Conservation (phyloP, 805 yeast species). For the Lachancea quebecensis region DNA sequence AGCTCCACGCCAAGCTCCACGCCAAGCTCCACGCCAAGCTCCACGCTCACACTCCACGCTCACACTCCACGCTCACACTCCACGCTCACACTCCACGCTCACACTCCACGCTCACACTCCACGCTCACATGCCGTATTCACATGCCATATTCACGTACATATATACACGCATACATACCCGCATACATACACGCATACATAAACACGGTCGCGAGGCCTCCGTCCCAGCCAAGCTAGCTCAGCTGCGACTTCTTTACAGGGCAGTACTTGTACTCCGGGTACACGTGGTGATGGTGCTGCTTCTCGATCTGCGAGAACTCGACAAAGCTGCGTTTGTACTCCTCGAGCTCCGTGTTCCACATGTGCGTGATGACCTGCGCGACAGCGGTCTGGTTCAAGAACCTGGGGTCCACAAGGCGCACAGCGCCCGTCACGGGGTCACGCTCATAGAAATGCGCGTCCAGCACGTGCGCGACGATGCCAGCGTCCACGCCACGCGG, state of each 20-base stretch:
- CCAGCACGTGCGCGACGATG: constrained; percentile 1
- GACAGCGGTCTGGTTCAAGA: constrained; percentile 6
- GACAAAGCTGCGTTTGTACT: constrained; percentile 35
- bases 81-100: too few species aligned
- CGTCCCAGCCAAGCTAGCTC: too few species aligned
- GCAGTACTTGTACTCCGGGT: constrained; percentile 39
- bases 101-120: too few species aligned
- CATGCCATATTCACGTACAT: too few species aligned
- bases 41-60: too few species aligned
- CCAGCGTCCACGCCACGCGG: not conserved
- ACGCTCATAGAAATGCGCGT: constrained; percentile 5
- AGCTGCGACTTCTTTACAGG: constrained; percentile 21
- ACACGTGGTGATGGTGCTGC: constrained; percentile 35
- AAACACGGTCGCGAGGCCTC: too few species aligned
- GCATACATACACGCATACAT: too few species aligned
- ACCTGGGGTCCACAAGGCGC: constrained; percentile 8
- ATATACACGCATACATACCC: too few species aligned
- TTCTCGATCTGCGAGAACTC: constrained; percentile 36
- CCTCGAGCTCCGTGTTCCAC: constrained; percentile 38
- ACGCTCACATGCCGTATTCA: too few species aligned
- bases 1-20: too few species aligned
- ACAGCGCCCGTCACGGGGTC: not conserved
- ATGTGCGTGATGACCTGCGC: constrained; percentile 37
- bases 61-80: too few species aligned
- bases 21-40: too few species aligned